A percentile compares a stretch with the other conserved stretches of the same genome.
phyloP scores from a whole-genome alignment of 345 rosid genomes.

The Abelmoschus esculentus region DNA sequence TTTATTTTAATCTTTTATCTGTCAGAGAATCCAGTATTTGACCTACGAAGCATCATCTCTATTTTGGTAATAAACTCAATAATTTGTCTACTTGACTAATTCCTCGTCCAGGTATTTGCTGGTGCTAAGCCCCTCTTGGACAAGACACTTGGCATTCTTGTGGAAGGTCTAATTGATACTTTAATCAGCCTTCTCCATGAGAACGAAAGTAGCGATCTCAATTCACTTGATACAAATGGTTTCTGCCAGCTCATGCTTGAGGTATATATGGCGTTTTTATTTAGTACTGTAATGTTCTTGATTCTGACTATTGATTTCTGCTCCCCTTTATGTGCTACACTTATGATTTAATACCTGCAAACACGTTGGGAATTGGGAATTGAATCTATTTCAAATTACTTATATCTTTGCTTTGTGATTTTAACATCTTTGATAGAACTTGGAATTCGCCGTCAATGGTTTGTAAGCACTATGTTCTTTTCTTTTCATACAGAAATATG shows the following conservation, averaged over 20 bases:
- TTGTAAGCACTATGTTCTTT: not conserved
- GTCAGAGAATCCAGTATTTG: not conserved
- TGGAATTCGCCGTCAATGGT: not conserved
- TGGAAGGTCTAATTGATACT: constrained; percentile 92
- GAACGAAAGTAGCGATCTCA: constrained; percentile 51
- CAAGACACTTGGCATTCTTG: constrained; percentile 83
- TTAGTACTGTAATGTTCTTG: not conserved
- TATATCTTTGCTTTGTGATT: not conserved
- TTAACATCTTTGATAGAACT: not conserved
- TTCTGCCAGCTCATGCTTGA: constrained; percentile 97
- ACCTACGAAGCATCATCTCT: not conserved
- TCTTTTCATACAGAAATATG: not conserved
- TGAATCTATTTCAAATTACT: not conserved
- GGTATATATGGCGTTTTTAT: constrained; percentile 37
- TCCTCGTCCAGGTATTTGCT: constrained; percentile 62
- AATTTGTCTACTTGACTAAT: not conserved
- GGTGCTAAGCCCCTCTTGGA: constrained; percentile 93
- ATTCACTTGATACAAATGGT: constrained; percentile 80
- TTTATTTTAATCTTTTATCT: not conserved
- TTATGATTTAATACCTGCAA: not conserved
- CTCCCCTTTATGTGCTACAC: not conserved
- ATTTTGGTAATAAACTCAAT: not conserved
- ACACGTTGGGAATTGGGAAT: not conserved
- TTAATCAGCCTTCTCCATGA: constrained; percentile 77
- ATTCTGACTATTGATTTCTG: not conserved